Percentiles rank a stretch among this genome's conserved stretches.
Evolutionary conservation across 2,329 filamentous ascomycete genomes (phyloP).

Genomic region (Pseudocercospora eumusae): DNA sequence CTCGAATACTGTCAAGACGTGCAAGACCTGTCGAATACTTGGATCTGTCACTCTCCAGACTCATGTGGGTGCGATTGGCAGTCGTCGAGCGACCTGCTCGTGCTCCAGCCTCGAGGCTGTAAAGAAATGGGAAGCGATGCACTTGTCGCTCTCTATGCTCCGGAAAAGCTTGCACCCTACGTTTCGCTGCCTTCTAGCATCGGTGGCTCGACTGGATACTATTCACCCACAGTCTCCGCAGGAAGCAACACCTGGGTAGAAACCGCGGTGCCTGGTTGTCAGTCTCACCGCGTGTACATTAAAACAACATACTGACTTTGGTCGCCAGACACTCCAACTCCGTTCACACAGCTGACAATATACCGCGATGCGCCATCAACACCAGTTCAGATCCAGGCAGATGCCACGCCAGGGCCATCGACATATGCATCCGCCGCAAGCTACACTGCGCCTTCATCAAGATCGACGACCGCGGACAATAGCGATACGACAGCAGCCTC

Average conservation of each 20-base stretch:
- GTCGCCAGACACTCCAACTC: conserved; percentile 27
- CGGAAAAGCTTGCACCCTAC: conserved; percentile 32
- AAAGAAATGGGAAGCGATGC: conserved; percentile 37
- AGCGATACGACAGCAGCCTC: neutral
- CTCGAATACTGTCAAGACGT: conserved; percentile 35
- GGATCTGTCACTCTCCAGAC: conserved; percentile 38
- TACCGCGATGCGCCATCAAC: conserved; percentile 28
- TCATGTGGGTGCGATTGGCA: conserved; percentile 37
- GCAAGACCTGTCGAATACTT: conserved; percentile 31
- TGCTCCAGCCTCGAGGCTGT: conserved; percentile 31
- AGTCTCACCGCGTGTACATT: conserved; percentile 12
- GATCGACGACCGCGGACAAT: neutral
- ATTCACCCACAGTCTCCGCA: conserved; percentile 26
- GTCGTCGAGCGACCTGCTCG: conserved; percentile 25
- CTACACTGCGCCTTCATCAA: conserved; percentile 13
- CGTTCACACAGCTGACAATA: conserved; percentile 28
- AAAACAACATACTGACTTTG: conserved; percentile 9
- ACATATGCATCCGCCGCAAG: conserved; percentile 22
- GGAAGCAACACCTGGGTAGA: conserved; percentile 31
- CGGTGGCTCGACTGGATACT: conserved; percentile 35
- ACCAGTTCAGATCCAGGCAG: conserved; percentile 21
- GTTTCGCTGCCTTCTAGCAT: conserved; percentile 33
- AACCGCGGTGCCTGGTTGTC: conserved; percentile 32
- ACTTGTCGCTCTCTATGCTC: conserved; percentile 36
- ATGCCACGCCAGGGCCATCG: conserved; percentile 26